phyloP scores from a whole-genome alignment of 2,329 filamentous ascomycete genomes.

The Beauveria rudraprayagi region DNA sequence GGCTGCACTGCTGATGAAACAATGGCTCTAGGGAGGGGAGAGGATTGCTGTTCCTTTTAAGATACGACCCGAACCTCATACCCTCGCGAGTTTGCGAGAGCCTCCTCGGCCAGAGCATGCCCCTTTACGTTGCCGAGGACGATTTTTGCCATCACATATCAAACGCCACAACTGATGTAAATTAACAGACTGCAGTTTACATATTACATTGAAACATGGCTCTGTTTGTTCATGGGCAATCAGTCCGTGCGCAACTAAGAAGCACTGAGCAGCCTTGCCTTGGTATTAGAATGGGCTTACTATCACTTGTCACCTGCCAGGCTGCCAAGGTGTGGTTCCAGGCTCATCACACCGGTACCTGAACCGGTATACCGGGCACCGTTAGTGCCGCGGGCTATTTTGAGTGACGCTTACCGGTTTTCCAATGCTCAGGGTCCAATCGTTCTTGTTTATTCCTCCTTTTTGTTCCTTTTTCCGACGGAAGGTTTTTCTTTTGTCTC shows the following conservation, averaged over 20 bases:
- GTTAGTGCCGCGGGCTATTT: background rate
- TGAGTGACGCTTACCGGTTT: background rate
- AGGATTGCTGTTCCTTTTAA: background rate
- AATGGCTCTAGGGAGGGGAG: background rate
- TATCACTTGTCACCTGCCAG: constrained; percentile 1
- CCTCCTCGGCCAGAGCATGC: background rate
- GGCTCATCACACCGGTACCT: constrained; percentile 6
- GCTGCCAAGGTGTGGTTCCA: background rate
- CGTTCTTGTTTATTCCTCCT: background rate
- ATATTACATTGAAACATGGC: constrained; percentile 6
- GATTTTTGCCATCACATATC: background rate
- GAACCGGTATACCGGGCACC: background rate
- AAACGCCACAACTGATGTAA: constrained; percentile 5
- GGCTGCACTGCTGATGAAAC: constrained; percentile 7
- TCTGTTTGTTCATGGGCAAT: constrained; percentile 2
- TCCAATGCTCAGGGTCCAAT: background rate
- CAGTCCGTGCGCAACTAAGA: constrained; percentile 1
- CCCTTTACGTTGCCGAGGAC: constrained; percentile 1
- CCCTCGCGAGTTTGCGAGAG: background rate
- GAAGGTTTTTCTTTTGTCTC: background rate
- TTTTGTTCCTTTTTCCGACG: too few species aligned
- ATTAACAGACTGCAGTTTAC: background rate
- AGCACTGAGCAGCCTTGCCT: background rate
- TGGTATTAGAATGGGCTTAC: background rate
- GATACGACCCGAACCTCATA: background rate